Evolutionary conservation across 148 eudicot species (phyloP).

Genomic region (Camellia lanceoleosa): DNA sequence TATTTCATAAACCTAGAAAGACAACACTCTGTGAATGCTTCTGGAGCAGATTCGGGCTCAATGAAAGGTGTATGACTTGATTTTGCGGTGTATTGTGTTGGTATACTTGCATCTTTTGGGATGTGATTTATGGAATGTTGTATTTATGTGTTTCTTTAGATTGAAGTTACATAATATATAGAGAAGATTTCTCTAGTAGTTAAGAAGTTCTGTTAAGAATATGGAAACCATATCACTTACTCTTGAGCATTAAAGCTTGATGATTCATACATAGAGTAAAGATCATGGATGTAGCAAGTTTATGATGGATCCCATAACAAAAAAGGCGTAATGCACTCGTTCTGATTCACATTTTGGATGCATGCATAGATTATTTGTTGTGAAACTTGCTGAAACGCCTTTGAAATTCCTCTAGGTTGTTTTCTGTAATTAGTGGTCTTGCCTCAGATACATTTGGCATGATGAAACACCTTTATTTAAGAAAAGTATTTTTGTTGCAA

Average conservation of each 20-base stretch:
- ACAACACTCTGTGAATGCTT: not conserved
- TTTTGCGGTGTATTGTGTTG: not conserved
- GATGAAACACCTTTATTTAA: not conserved
- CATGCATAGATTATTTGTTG: not conserved
- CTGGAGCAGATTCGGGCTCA: too few species aligned
- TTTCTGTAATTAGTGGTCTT: not conserved
- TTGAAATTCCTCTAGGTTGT: not conserved
- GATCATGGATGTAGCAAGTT: not conserved
- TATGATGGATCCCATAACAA: not conserved
- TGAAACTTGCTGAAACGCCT: not conserved
- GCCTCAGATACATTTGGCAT: not conserved
- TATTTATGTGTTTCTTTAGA: not conserved
- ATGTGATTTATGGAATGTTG: not conserved
- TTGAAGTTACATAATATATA: not conserved
- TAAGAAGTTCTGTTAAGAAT: not conserved
- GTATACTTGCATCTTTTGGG: not conserved
- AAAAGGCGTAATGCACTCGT: not conserved
- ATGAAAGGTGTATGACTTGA: not conserved
- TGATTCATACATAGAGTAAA: not conserved
- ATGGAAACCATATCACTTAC: not conserved
- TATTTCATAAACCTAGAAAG: not conserved
- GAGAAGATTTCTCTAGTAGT: not conserved
- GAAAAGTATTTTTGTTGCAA: not conserved
- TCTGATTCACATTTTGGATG: not conserved
- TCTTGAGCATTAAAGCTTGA: not conserved